phyloP scores from a whole-genome alignment of 148 eudicot genomes.

The Suaeda aralocaspica region DNA sequence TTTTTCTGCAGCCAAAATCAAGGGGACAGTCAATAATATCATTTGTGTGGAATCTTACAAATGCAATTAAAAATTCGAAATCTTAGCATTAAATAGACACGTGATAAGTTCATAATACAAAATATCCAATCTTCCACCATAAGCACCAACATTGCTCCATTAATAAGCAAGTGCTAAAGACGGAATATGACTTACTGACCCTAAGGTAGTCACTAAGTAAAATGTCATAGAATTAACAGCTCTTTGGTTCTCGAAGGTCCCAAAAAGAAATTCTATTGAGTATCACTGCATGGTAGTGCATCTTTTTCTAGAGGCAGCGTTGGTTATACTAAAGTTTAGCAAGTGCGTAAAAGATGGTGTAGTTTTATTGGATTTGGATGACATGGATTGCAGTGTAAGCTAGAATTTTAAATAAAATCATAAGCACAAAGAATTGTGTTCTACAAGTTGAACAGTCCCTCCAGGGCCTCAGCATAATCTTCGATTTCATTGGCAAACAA shows the following conservation, averaged over 20 bases:
- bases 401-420: no score
- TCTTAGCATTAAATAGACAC: background rate
- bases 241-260: background rate
- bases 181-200: background rate
- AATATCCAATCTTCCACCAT: background rate
- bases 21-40: background rate
- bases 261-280: background rate
- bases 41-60: background rate
- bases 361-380: no score
- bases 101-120: background rate
- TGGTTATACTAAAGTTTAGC: background rate
- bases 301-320: background rate
- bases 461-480: no score
- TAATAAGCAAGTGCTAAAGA: background rate
- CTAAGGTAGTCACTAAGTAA: background rate
- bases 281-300: background rate
- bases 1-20: constrained; percentile 50
- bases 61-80: background rate
- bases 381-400: no score
- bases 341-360: background rate
- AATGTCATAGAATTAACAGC: background rate
- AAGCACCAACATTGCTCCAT: background rate
- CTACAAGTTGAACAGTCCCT: no score
- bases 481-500: no score
- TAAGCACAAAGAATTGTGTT: no score